A percentile compares a stretch with the other conserved stretches of the same genome.
phyloP scores from a whole-genome alignment of 495 filamentous ascomycete species.

The Aspergillus egyptiacus region DNA sequence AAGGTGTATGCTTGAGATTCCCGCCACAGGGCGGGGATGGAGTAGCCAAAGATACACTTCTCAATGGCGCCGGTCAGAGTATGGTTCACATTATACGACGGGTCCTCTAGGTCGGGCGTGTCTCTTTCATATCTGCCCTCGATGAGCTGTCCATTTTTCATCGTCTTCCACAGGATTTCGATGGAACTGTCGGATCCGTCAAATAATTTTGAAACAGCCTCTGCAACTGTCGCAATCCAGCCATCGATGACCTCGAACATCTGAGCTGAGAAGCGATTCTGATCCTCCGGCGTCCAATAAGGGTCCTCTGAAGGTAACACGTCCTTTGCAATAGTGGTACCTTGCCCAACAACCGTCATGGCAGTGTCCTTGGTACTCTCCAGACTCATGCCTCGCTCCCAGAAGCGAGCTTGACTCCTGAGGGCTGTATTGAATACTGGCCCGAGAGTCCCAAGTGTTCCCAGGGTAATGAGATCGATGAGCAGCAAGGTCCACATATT shows the following conservation, averaged over 20 bases:
- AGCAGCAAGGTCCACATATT: constrained; percentile 22
- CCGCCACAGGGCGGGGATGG: too few species aligned
- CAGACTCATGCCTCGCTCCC: not conserved
- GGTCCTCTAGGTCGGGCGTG: too few species aligned
- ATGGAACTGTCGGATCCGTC: not conserved
- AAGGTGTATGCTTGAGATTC: too few species aligned
- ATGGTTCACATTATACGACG: too few species aligned
- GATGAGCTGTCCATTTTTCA: too few species aligned
- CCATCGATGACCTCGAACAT: constrained; percentile 19
- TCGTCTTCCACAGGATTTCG: too few species aligned
- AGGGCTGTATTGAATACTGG: constrained; percentile 20
- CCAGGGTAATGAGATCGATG: constrained; percentile 20
- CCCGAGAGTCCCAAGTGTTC: constrained; percentile 7
- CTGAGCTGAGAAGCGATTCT: constrained; percentile 19
- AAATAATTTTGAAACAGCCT: not conserved
- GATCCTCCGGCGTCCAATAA: constrained; percentile 3
- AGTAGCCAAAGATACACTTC: too few species aligned
- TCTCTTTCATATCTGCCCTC: too few species aligned
- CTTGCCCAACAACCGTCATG: not conserved
- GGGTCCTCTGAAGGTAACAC: not conserved
- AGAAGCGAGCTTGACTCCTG: not conserved
- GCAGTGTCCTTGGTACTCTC: not conserved
- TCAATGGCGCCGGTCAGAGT: too few species aligned
- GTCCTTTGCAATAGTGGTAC: constrained; percentile 1
- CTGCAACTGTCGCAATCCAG: constrained; percentile 11